Conservation (phyloP, 2,329 filamentous ascomycete genomes). For the Pseudogymnoascus sp. region DNA sequence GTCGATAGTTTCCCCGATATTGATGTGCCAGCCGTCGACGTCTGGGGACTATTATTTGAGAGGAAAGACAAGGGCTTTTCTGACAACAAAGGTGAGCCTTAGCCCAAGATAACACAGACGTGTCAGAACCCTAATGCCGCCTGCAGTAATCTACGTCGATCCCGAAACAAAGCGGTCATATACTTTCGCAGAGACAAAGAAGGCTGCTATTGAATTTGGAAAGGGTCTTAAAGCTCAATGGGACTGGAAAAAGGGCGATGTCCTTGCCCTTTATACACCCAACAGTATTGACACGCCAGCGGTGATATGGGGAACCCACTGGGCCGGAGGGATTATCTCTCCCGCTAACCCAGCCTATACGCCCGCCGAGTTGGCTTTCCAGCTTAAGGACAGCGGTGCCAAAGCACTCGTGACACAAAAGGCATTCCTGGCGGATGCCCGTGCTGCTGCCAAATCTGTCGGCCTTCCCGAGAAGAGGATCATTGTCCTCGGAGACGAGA, state of each 20-base stretch:
- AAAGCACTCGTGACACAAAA: conserved; percentile 69
- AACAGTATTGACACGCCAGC: conserved; percentile 79
- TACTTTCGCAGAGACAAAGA: conserved; percentile 60
- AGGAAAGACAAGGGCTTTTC: conserved; percentile 54
- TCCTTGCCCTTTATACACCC: conserved; percentile 72
- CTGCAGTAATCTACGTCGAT: conserved; percentile 68
- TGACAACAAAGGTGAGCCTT: conserved; percentile 59
- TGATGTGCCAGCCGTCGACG: conserved; percentile 63
- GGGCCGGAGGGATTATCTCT: conserved; percentile 75
- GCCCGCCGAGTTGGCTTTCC: conserved; percentile 71
- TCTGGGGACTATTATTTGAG: conserved; percentile 75
- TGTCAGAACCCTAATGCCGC: conserved; percentile 9
- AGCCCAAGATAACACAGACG: neutral
- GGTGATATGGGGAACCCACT: conserved; percentile 69
- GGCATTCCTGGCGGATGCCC: conserved; percentile 54
- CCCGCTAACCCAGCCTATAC: conserved; percentile 87
- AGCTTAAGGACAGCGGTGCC: conserved; percentile 70
- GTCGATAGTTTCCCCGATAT: conserved; percentile 45
- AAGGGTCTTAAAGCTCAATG: conserved; percentile 66
- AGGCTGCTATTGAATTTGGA: conserved; percentile 65
- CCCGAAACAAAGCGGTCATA: conserved; percentile 59
- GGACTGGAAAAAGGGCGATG: conserved; percentile 76
- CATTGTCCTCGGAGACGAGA: conserved; percentile 62
- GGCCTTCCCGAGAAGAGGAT: conserved; percentile 66
- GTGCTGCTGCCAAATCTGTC: conserved; percentile 58